phyloP scores from a whole-genome alignment of 306 rosid species.

The Elaeagnus macrophylla region DNA sequence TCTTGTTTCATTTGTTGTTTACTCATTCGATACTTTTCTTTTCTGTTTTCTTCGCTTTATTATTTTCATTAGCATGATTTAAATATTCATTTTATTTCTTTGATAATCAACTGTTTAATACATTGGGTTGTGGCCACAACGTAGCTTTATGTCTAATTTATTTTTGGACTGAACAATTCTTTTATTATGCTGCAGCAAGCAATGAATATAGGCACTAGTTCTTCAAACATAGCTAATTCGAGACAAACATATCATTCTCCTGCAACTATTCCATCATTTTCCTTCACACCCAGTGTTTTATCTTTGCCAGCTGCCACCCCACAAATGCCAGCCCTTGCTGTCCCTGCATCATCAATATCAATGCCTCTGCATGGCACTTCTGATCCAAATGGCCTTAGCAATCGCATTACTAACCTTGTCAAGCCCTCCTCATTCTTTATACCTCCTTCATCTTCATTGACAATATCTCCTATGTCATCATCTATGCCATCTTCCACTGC shows the following conservation, averaged over 20 bases:
- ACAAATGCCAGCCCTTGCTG: conserved; percentile 44
- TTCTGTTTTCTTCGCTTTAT: conserved; percentile 3
- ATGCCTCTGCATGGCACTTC: conserved; percentile 30
- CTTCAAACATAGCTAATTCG: conserved; percentile 26
- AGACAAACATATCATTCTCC: conserved; percentile 34
- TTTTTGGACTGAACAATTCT: conserved; percentile 10
- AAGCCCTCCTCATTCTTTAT: conserved; percentile 69
- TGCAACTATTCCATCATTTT: conserved; percentile 30
- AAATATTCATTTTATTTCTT: no score
- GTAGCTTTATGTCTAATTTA: not conserved
- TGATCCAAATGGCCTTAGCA: conserved; percentile 37
- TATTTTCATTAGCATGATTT: not conserved
- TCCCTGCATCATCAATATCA: conserved; percentile 38
- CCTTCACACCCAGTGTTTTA: conserved; percentile 35
- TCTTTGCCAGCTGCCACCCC: conserved; percentile 39
- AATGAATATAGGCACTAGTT: conserved; percentile 28
- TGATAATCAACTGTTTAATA: no score
- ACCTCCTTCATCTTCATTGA: conserved; percentile 37
- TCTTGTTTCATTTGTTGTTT: no score
- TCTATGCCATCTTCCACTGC: conserved; percentile 34
- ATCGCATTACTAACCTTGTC: conserved; percentile 49
- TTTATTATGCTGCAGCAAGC: conserved; percentile 50
- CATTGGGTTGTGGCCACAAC: no score
- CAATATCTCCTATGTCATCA: conserved; percentile 48
- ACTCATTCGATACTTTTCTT: not conserved